Evolutionary conservation across 2,329 filamentous ascomycete genomes (phyloP).

Genomic region (Didymella keratinophila): DNA sequence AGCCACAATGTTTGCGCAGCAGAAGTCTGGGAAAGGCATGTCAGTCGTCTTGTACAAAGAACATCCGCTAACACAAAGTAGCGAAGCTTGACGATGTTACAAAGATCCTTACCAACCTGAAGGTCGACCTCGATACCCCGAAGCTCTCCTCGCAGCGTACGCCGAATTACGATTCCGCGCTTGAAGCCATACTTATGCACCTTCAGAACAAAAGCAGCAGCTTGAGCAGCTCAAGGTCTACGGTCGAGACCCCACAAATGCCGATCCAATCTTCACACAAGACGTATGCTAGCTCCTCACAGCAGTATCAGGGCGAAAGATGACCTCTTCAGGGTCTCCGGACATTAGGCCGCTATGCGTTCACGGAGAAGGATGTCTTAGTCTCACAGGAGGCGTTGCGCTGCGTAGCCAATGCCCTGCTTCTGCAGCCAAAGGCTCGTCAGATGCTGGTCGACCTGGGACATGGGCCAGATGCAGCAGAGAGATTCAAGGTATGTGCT

Average conservation of each 20-base stretch:
- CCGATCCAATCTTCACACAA: conserved; percentile 84
- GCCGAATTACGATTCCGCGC: conserved; percentile 24
- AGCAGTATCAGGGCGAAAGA: conserved; percentile 13
- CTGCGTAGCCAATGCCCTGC: conserved; percentile 84
- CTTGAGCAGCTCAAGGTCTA: conserved; percentile 76
- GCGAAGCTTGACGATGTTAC: conserved; percentile 76
- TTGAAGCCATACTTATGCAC: background rate
- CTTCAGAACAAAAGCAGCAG: conserved; percentile 66
- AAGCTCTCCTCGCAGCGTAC: conserved; percentile 68
- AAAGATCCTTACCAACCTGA: conserved; percentile 68
- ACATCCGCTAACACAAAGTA: conserved; percentile 26
- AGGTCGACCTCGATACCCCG: conserved; percentile 67
- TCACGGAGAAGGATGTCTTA: conserved; percentile 68
- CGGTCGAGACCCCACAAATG: conserved; percentile 74
- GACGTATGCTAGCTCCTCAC: conserved; percentile 60
- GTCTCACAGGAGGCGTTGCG: conserved; percentile 76
- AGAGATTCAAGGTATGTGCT: conserved; percentile 67
- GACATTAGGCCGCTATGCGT: conserved; percentile 75
- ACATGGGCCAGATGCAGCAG: conserved; percentile 72
- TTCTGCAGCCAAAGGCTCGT: conserved; percentile 72
- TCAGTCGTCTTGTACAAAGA: background rate
- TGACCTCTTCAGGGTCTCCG: conserved; percentile 69
- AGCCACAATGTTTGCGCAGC: conserved; percentile 12
- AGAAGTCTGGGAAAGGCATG: conserved; percentile 33
- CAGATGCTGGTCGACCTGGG: conserved; percentile 77